Evolutionary conservation across 768 basidiomycete genomes (phyloP).

Genomic region (Mycena haematopus): DNA sequence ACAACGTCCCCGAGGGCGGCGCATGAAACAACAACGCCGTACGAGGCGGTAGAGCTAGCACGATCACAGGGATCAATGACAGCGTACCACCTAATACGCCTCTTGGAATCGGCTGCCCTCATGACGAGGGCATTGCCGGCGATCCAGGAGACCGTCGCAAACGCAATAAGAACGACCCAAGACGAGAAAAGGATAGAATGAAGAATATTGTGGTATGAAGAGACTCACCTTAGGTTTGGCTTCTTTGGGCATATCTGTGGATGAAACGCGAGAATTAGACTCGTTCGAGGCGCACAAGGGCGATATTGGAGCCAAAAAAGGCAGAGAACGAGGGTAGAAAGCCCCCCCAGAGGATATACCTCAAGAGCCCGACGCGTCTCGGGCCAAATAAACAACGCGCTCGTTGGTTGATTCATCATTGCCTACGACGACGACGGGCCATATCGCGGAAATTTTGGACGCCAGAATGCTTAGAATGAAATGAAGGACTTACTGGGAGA

Average conservation of each 20-base stretch:
- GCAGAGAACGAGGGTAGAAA: slow-evolving; percentile 26
- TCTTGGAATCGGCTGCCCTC: background rate
- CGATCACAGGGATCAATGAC: slow-evolving; percentile 15
- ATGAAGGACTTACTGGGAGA: slow-evolving; percentile 26
- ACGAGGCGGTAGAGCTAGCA: slow-evolving; percentile 15
- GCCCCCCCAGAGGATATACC: slow-evolving; percentile 32
- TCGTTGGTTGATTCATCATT: slow-evolving; percentile 14
- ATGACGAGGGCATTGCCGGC: slow-evolving; percentile 3
- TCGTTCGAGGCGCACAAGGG: slow-evolving; percentile 34
- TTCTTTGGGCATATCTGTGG: slow-evolving; percentile 66
- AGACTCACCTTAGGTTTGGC: slow-evolving; percentile 59
- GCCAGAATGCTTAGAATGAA: slow-evolving; percentile 21
- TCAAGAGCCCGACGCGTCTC: slow-evolving; percentile 43
- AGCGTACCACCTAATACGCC: slow-evolving; percentile 26
- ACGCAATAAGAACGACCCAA: slow-evolving; percentile 7
- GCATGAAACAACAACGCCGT: background rate
- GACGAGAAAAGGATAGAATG: slow-evolving; percentile 29
- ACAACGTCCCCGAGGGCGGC: background rate
- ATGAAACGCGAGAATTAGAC: slow-evolving; percentile 38
- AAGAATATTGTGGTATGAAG: slow-evolving; percentile 19
- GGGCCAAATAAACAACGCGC: slow-evolving; percentile 44
- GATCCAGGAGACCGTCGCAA: slow-evolving; percentile 5
- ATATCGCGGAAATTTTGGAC: slow-evolving; percentile 19
- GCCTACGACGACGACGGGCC: slow-evolving; percentile 33
- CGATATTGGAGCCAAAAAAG: slow-evolving; percentile 20